A percentile compares a stretch with the other conserved stretches of the same genome.
Evolutionary conservation across 2,329 filamentous ascomycete species (phyloP).

Genomic region (Colletotrichum neosansevieriae): DNA sequence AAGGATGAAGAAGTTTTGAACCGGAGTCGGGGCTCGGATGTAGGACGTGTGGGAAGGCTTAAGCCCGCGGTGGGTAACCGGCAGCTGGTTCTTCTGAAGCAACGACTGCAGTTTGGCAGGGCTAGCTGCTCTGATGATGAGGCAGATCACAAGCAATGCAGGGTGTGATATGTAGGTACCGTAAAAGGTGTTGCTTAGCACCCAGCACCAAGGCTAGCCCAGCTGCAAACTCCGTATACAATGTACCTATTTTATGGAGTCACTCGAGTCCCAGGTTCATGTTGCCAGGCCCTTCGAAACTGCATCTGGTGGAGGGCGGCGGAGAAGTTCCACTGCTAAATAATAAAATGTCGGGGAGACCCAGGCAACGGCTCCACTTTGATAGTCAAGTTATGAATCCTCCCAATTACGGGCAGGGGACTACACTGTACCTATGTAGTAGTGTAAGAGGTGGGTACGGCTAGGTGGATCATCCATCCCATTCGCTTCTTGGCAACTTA

Average conservation of each 20-base stretch:
- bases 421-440: no score
- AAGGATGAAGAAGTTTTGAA: constrained; percentile 26
- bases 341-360: constrained; percentile 25
- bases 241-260: constrained; percentile 5
- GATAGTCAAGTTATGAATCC: constrained; percentile 5
- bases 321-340: constrained; percentile 20
- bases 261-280: no score
- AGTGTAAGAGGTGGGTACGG: constrained; percentile 12
- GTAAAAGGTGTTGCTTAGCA: constrained; percentile 25
- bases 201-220: background rate
- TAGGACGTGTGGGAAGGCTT: constrained; percentile 32
- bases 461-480: constrained; percentile 32
- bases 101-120: background rate
- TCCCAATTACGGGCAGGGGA: constrained; percentile 9
- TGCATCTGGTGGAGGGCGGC: constrained; percentile 19
- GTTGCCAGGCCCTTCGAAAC: constrained; percentile 6
- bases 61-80: constrained; percentile 29
- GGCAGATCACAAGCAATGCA: background rate
- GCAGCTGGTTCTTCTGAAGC: constrained; percentile 13
- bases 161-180: constrained; percentile 31
- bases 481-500: background rate
- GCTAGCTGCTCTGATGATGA: background rate
- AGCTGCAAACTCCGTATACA: constrained; percentile 2
- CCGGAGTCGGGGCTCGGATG: constrained; percentile 25
- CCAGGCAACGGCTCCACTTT: background rate